A percentile compares a stretch with the other conserved stretches of the same genome.
phyloP scores from a whole-genome alignment of 2,329 filamentous ascomycete species.

The Zalaria sp. region DNA sequence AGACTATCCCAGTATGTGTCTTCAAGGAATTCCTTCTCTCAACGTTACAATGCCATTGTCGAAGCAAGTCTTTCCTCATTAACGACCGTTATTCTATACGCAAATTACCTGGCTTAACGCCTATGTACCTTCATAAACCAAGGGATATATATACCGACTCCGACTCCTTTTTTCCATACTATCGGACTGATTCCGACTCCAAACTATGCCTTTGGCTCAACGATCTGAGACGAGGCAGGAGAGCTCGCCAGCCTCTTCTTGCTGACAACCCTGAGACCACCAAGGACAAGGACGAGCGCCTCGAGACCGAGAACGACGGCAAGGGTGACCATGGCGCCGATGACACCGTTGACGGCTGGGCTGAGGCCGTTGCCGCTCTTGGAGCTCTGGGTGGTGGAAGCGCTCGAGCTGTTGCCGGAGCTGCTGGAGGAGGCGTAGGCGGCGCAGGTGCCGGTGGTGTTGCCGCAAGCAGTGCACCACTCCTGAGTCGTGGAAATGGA shows the following conservation, averaged over 20 bases:
- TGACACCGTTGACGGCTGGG: slow-evolving; percentile 63
- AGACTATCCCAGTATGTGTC: too few species aligned
- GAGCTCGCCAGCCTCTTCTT: slow-evolving; percentile 30
- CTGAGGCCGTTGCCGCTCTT: slow-evolving; percentile 38
- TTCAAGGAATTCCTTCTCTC: too few species aligned
- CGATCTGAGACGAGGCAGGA: background rate
- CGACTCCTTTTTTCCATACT: background rate
- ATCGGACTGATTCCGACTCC: background rate
- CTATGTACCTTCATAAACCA: too few species aligned
- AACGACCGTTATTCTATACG: too few species aligned
- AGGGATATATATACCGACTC: background rate
- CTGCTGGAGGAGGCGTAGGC: slow-evolving; percentile 21
- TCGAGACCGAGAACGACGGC: slow-evolving; percentile 47
- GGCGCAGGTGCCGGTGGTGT: slow-evolving; percentile 53
- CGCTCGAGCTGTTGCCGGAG: slow-evolving; percentile 9
- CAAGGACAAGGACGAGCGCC: slow-evolving; percentile 37
- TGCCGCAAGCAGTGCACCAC: slow-evolving; percentile 69
- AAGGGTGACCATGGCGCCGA: slow-evolving; percentile 56
- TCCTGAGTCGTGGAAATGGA: slow-evolving; percentile 47
- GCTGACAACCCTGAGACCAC: slow-evolving; percentile 44
- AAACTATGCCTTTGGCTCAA: background rate
- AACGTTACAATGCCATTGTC: too few species aligned
- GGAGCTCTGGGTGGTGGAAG: slow-evolving; percentile 10
- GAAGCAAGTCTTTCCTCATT: too few species aligned
- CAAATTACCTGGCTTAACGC: too few species aligned